phyloP scores from a whole-genome alignment of 176 grass and related monocot genomes.

The Carex kokanica region DNA sequence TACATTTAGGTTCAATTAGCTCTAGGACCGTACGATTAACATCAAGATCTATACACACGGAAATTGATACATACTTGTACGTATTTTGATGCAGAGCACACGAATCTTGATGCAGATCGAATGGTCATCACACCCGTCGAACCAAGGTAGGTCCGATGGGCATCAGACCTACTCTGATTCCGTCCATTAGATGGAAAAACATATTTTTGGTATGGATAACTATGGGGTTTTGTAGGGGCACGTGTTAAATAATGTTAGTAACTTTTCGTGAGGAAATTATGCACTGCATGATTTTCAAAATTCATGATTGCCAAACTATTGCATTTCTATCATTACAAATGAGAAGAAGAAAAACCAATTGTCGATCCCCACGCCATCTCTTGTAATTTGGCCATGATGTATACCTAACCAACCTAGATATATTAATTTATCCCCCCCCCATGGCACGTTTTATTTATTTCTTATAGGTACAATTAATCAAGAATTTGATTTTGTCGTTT shows the following conservation, averaged over 20 bases:
- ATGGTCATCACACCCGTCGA: too few species aligned
- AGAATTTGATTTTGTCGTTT: background rate
- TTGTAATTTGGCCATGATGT: background rate
- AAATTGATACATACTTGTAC: too few species aligned
- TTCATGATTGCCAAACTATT: conserved; percentile 6
- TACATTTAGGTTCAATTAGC: too few species aligned
- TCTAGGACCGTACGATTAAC: too few species aligned
- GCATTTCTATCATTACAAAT: background rate
- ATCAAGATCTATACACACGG: too few species aligned
- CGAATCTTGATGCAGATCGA: too few species aligned
- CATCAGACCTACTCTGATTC: too few species aligned
- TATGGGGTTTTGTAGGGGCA: background rate
- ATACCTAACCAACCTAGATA: background rate
- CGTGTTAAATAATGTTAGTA: background rate
- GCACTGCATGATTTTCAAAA: background rate
- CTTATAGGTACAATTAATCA: background rate
- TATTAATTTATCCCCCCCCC: background rate
- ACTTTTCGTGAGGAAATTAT: background rate
- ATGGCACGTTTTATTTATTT: conserved; percentile 7
- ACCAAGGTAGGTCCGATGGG: too few species aligned
- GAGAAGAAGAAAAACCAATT: background rate
- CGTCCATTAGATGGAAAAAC: background rate
- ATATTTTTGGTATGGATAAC: background rate
- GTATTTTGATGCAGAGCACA: too few species aligned
- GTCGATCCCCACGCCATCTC: conserved; percentile 2